These are phyloP conservation scores for Musa itinerans DNA, from an alignment of 176 grass and related monocot species.

Conservation along the genomic window DNA sequence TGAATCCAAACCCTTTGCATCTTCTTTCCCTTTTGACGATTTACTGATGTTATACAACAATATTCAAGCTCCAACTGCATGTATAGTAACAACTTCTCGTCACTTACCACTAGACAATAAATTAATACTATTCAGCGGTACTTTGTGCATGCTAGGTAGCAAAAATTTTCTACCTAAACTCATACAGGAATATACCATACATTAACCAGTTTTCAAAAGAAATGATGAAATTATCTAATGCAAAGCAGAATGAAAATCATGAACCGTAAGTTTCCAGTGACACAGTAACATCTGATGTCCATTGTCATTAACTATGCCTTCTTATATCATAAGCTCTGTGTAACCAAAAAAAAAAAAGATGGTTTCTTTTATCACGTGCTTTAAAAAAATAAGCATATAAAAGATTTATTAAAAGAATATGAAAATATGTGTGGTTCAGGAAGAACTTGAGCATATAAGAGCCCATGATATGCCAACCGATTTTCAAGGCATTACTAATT, in stretches of 20 bases:
- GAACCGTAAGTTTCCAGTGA: not conserved
- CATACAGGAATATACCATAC: not conserved
- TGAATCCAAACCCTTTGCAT: conserved; percentile 95
- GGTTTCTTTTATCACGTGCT: too few species aligned
- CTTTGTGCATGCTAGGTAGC: not conserved
- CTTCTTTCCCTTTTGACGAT: conserved; percentile 58
- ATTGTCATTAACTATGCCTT: too few species aligned
- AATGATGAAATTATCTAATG: not conserved
- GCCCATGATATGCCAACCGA: too few species aligned
- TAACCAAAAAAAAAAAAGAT: too few species aligned
- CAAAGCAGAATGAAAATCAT: not conserved
- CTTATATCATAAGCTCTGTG: too few species aligned
- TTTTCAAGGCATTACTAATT: too few species aligned
- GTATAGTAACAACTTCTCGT: conserved; percentile 1
- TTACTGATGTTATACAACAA: conserved; percentile 79
- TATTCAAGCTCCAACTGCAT: conserved; percentile 76
- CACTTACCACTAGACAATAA: not conserved
- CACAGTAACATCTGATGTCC: not conserved
- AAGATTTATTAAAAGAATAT: too few species aligned
- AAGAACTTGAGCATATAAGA: too few species aligned
- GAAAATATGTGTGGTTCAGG: too few species aligned
- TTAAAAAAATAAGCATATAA: too few species aligned
- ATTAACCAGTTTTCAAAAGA: not conserved
- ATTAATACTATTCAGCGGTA: not conserved
- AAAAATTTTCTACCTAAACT: not conserved